These are phyloP conservation scores for Microascus cirrosus DNA, from an alignment of 2,329 filamentous ascomycete species.

Conservation along the genomic window DNA sequence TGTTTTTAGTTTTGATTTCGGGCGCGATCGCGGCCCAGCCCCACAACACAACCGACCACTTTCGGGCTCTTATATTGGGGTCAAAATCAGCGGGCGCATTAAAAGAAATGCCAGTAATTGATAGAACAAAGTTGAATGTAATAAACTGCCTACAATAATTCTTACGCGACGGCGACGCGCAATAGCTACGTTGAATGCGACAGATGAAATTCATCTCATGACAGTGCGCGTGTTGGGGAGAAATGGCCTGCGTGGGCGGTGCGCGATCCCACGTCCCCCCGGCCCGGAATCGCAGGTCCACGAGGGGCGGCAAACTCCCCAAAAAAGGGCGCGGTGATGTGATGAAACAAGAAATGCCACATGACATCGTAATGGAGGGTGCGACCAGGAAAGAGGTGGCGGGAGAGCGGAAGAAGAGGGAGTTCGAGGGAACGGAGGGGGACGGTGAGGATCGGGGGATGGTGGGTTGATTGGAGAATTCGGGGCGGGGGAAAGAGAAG, in stretches of 20 bases:
- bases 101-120: not conserved
- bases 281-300: not conserved
- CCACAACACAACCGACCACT: not conserved
- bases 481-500: not conserved
- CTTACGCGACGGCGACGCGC: not conserved
- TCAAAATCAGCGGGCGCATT: not conserved
- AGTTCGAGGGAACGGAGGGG: conserved; percentile 2
- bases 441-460: not conserved
- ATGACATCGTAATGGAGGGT: conserved; percentile 4
- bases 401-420: conserved; percentile 1
- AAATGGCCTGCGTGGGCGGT: not conserved
- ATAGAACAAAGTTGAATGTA: not conserved
- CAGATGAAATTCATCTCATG: not conserved
- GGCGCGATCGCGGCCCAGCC: not conserved
- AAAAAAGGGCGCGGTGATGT: not conserved
- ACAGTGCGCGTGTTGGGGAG: not conserved
- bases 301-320: not conserved
- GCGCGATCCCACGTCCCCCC: not conserved
- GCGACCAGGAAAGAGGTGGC: not conserved
- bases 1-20: conserved; percentile 1
- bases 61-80: not conserved
- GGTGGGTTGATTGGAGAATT: conserved; percentile 4
- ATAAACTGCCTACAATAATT: not conserved
- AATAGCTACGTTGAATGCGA: conserved; percentile 1
- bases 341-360: conserved; percentile 5